Evolutionary conservation across 192 early-diverging fungal species (phyloP).

Genomic region (Coemansia sp.): DNA sequence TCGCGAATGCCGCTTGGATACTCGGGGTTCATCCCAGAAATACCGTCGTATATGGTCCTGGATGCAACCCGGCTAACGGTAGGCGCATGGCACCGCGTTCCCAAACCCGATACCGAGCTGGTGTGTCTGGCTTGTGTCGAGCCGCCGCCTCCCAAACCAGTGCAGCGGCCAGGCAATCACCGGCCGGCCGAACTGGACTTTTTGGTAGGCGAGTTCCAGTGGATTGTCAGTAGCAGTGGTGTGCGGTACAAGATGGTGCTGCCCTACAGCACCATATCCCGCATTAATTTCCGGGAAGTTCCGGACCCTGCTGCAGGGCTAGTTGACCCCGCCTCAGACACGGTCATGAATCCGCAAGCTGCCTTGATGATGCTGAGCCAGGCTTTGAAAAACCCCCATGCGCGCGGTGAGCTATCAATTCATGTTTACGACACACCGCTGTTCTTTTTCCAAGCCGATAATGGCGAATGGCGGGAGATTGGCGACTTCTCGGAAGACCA

Average conservation of each 20-base stretch:
- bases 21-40: constrained; percentile 32
- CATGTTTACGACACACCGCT: constrained; percentile 43
- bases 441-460: constrained; percentile 38
- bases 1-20: constrained; percentile 17
- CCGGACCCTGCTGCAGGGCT: constrained; percentile 34
- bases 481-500: constrained; percentile 47
- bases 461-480: constrained; percentile 37
- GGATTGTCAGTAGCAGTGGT: constrained; percentile 46
- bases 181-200: constrained; percentile 51
- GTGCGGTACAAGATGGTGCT: constrained; percentile 53
- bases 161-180: constrained; percentile 52
- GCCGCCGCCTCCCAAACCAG: constrained; percentile 46
- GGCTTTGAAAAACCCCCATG: constrained; percentile 42
- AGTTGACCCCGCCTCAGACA: constrained; percentile 26
- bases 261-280: constrained; percentile 43
- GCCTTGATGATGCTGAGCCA: constrained; percentile 33
- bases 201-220: constrained; percentile 52
- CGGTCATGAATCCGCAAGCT: constrained; percentile 39
- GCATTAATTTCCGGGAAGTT: constrained; percentile 45
- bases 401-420: constrained; percentile 44
- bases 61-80: constrained; percentile 38
- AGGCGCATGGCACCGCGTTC: constrained; percentile 47
- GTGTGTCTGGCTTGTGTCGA: constrained; percentile 47
- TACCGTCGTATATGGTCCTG: constrained; percentile 48
- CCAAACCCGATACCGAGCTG: constrained; percentile 44